Base-by-base conservation (phyloP, 2,329 filamentous ascomycete genomes). In the Emergomyces pasteurianus region DNA sequence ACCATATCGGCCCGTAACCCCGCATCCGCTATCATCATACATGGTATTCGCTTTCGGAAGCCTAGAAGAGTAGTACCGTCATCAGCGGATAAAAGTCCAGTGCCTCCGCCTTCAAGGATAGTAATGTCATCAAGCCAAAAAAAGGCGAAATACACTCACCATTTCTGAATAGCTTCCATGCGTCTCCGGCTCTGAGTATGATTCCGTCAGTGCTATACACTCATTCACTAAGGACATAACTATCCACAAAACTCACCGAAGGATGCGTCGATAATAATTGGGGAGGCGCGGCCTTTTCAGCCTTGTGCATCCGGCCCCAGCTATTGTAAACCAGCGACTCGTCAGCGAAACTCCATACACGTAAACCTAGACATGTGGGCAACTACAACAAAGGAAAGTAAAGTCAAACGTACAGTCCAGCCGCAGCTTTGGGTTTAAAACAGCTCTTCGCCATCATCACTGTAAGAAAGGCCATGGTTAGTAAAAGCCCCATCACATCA, bases 391-490 rank as follows among this genome's bases (percentile, higher is more conserved):
- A 28, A 47, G 58, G 26, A 28, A 56, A 26, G 54, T 21, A 16
- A 36, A 12, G 31, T 7, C 68, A 69, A 46, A 63, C 75, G 66
- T 60, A 81, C 65, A 86, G 68, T 28, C 72, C 74, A 62, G 81
- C 77, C 1, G 83, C 83, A 16, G 79, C 81, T 61, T 78, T 70
- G 0, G 84, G 84, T 59, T 83, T 75, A 65, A 81, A 86, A 69
- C 84, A 86, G 43, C 78, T 79, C 68, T 83, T 77, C 1, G 83
- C 78, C 81, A 86, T 86, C 78, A 86, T 83, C 69, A 85, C 73
- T 75, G 64, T 54, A 9, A 42, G 36, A 31, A 28, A 31, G 60
- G 23, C 36, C 36, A 43, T 43, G 16, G 52, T 61, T 58, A 57
- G 21, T 49, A 10, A 52, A n/a, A 46, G 5, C 31, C 12, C n/a